Evolutionary conservation across 2,329 filamentous ascomycete species (phyloP), one percentile per base, ranked within the genome.

Genomic region (Pseudocercospora cruenta): DNA sequence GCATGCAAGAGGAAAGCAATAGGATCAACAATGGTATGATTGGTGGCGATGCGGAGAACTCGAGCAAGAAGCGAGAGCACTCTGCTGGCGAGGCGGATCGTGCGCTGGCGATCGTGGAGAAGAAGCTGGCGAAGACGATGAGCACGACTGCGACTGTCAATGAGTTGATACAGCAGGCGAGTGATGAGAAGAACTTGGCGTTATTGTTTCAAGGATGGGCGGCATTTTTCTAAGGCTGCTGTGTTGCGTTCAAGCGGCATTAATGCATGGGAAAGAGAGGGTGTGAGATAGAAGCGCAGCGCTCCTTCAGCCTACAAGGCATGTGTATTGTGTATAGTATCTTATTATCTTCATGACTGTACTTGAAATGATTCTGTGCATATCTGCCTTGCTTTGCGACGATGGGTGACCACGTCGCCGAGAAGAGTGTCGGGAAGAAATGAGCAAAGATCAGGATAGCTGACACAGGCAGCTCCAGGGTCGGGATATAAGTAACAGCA

Each of bases 61-160:
- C 58, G 70, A 73, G 6, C 74, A 77, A 21, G 74, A 75, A 7
- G 75, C 77, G 12, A 77, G 81, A 84, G 60, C 80, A 83, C 68
- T 88, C 91, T 68, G 86, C 87, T 0, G 88, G 87, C 79, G 96
- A 99, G 80, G 96, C 95, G 1, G 94, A 97, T 69, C 85, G 96
- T 64, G 95, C 96, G 1, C 83, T 99, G 63, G 92, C 93, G 64
- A 91, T 98, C 22, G 95, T 99, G 64, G 89, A 92, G 76, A 98
- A 97, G 86, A 99, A 99, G 82, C 80, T 99, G 71, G 92, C 91
- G 69, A 97, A 97, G 84, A 94, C 92, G 2, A 80, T 99, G 76
- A 99, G 94, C 77, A 94, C 97, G 19, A 92, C 91, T 63, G 96
- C 95, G 2, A 97, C 93, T 14, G 95, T 99, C 62, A 98, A 97